phyloP scores from a whole-genome alignment of 768 basidiomycete species.

The Dioszegia aurantiaca region DNA sequence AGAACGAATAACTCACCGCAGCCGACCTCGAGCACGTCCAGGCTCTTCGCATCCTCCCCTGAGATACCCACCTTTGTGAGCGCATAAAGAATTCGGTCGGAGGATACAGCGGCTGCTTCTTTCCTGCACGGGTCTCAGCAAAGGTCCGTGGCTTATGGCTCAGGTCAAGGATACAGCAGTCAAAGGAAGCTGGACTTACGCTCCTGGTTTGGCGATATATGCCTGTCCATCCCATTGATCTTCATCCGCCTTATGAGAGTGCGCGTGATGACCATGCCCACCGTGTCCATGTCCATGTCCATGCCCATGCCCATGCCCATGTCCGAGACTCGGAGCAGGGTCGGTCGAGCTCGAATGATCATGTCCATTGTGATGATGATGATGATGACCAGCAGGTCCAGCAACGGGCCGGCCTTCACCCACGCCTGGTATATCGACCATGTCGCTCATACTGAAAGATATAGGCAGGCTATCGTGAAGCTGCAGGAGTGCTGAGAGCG shows the following conservation, averaged over 20 bases:
- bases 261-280: constrained; percentile 17
- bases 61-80: constrained; percentile 17
- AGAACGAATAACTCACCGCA: constrained; percentile 26
- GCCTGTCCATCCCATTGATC: constrained; percentile 26
- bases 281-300: constrained; percentile 13
- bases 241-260: constrained; percentile 18
- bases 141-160: neutral
- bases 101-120: constrained; percentile 18
- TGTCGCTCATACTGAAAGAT: neutral
- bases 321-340: constrained; percentile 10
- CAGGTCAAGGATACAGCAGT: neutral
- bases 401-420: constrained; percentile 2
- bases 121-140: constrained; percentile 10
- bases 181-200: constrained; percentile 20
- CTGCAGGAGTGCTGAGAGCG: too few species aligned
- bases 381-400: neutral
- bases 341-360: too few species aligned
- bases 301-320: constrained; percentile 22
- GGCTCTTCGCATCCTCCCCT: constrained; percentile 7
- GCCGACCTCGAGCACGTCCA: constrained; percentile 32
- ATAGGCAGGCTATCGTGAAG: too few species aligned
- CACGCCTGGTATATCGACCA: constrained; percentile 1
- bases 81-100: constrained; percentile 24
- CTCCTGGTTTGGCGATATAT: constrained; percentile 23
- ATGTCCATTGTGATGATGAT: constrained; percentile 5